Evolutionary conservation across 2,329 filamentous ascomycete species (phyloP), one percentile per base, ranked within the genome.

Genomic region (Fusarium odoratissimum): DNA sequence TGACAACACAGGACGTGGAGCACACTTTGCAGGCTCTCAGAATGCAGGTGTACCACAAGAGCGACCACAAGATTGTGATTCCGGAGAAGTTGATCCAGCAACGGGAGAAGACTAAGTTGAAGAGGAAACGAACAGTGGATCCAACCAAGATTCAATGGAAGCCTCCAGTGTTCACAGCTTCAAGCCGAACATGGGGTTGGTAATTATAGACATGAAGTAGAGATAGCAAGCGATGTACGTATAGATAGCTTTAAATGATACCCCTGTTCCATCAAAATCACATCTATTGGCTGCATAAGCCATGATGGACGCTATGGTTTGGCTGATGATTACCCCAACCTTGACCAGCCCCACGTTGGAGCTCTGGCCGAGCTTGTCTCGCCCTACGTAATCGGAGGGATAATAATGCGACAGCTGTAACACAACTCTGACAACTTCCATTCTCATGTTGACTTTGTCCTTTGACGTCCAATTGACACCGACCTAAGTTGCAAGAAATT

Each of bases 1-100:
- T 99, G 95, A 98, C 95, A n/a, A 95, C 95, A 10, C 94, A 95
- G 77, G 96, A 99, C 80, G 95, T 99, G 19, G 91, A 98, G 81
- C 95, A 98, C 81, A 98, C 96, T 0, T 83, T 99, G 57, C 95
- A 98, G 80, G 95, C 95, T 63, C 86, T 98, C 68, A 96, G 95
- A 80, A 97, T 99, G 93, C 90, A 98, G 79, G 90, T 96, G 49
- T 98, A 98, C 80, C 94, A 95, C 77, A 97, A 97, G 86, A 95
- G 95, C 73, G 95, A 97, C 79, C 96, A 98, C 86, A 95, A 98
- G 81, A 93, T 99, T 75, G 94, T 98, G 30, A 87, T 99, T 37
- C 95, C 95, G 0, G 93, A 96, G 72, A 91, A 93, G 67, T 88
- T 97, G 57, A 87, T 98, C 64, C 88, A 92, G 80, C 90, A 93